phyloP scores from a whole-genome alignment of 352 stramenopile species.

The Blastocystis sp. region DNA sequence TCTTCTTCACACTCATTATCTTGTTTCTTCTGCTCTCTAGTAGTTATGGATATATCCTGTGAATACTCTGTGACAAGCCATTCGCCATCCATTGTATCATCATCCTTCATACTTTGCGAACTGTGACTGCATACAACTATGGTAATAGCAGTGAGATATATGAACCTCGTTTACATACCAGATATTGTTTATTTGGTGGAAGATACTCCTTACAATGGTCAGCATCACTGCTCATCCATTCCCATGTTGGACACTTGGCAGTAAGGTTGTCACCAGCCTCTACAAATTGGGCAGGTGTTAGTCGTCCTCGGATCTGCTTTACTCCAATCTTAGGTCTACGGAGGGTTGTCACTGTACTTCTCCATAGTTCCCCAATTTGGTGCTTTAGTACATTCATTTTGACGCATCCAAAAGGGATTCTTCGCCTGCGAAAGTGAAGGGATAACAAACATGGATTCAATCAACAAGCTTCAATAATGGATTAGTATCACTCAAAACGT shows the following conservation, averaged over 20 bases:
- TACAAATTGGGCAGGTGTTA: background rate
- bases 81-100: background rate
- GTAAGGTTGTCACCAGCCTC: background rate
- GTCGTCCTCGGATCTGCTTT: background rate
- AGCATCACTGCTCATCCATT: slow-evolving; percentile 68
- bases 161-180: slow-evolving; percentile 70
- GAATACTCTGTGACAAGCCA: background rate
- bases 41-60: background rate
- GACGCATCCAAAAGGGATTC: background rate
- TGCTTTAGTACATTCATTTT: slow-evolving; percentile 4
- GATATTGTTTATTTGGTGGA: slow-evolving; percentile 75
- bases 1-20: no score
- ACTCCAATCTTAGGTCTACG: background rate
- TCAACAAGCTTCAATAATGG: no score
- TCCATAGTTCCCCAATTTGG: background rate
- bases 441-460: background rate
- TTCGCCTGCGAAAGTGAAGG: background rate
- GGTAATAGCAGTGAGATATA: background rate
- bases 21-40: no score
- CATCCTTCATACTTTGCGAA: background rate
- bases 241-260: background rate
- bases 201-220: slow-evolving; percentile 71
- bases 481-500: no score
- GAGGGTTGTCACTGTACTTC: background rate
- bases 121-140: background rate